These are phyloP conservation scores for Cyberlindnera maritima DNA, from an alignment of 805 yeast species.

Conservation along the genomic window DNA sequence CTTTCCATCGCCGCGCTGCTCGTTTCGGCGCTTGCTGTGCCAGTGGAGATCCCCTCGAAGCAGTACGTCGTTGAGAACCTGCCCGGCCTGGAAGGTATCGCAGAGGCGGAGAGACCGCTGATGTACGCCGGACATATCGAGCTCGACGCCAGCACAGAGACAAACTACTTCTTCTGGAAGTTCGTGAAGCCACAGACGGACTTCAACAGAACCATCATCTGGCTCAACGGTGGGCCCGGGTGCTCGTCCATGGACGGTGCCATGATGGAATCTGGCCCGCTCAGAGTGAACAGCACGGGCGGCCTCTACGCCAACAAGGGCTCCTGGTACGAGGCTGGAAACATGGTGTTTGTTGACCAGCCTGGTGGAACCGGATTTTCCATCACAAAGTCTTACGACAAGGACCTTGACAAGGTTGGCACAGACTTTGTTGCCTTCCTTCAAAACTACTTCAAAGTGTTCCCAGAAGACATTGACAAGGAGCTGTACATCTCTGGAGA, in stretches of 20 bases:
- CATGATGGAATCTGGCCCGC: constrained; percentile 87
- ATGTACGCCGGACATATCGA: constrained; percentile 45
- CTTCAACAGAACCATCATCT: constrained; percentile 54
- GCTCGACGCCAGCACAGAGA: constrained; percentile 18
- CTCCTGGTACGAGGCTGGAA: constrained; percentile 79
- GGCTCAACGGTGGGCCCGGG: constrained; percentile 99
- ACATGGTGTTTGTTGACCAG: constrained; percentile 85
- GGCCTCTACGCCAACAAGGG: constrained; percentile 60
- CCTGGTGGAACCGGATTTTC: constrained; percentile 95
- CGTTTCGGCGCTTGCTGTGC: constrained; percentile 7
- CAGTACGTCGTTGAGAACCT: constrained; percentile 18
- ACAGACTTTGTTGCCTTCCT: constrained; percentile 64
- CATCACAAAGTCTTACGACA: constrained; percentile 51
- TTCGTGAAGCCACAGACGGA: constrained; percentile 19
- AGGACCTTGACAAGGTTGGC: constrained; percentile 55
- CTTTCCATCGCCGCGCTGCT: background rate
- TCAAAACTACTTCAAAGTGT: constrained; percentile 59
- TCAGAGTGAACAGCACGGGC: constrained; percentile 50
- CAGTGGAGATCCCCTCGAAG: constrained; percentile 19
- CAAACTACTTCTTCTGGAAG: constrained; percentile 30
- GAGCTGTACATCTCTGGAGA: constrained; percentile 88
- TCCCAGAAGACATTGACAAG: constrained; percentile 66
- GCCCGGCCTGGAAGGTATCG: constrained; percentile 22
- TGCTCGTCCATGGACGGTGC: constrained; percentile 99
- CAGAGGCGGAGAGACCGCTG: constrained; percentile 29